A percentile compares a stretch with the other conserved stretches of the same genome.
Conservation (phyloP, 2,329 filamentous ascomycete species). For the Cercospora brassicicola region DNA sequence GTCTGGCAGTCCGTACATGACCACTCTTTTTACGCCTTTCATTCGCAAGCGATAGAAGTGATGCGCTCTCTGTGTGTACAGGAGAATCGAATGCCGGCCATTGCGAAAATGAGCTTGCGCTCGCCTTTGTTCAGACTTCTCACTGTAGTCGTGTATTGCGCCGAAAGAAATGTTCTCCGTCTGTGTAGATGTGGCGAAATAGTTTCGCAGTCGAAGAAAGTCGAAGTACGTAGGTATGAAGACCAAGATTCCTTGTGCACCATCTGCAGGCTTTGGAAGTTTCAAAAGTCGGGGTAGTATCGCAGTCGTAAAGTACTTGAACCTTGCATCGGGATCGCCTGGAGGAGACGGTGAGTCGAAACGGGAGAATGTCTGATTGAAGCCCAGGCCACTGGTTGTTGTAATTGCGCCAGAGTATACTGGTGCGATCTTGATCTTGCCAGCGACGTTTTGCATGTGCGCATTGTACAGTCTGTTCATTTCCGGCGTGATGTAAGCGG, state of each 20-base stretch:
- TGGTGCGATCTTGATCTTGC: slow-evolving; percentile 69
- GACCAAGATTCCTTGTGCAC: slow-evolving; percentile 67
- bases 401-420: slow-evolving; percentile 68
- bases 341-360: slow-evolving; percentile 71
- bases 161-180: slow-evolving; percentile 68
- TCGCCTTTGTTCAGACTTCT: slow-evolving; percentile 73
- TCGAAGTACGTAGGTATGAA: slow-evolving; percentile 94
- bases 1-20: slow-evolving; percentile 88
- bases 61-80: slow-evolving; percentile 95
- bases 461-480: slow-evolving; percentile 75
- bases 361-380: slow-evolving; percentile 85
- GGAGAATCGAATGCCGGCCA: slow-evolving; percentile 75
- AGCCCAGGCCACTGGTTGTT: slow-evolving; percentile 56
- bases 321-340: slow-evolving; percentile 81
- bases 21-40: slow-evolving; percentile 75
- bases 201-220: slow-evolving; percentile 89
- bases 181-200: slow-evolving; percentile 70
- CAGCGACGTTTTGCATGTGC: slow-evolving; percentile 76
- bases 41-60: slow-evolving; percentile 90
- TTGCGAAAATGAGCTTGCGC: slow-evolving; percentile 84
- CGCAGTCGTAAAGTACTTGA: slow-evolving; percentile 84
- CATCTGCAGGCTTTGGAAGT: slow-evolving; percentile 60
- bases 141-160: slow-evolving; percentile 83
- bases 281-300: slow-evolving; percentile 74
- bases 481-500: slow-evolving; percentile 84